A percentile compares a stretch with the other conserved stretches of the same genome.
These are phyloP conservation scores for Salix brachista DNA, from an alignment of 345 rosid species.

Conservation along the genomic window DNA sequence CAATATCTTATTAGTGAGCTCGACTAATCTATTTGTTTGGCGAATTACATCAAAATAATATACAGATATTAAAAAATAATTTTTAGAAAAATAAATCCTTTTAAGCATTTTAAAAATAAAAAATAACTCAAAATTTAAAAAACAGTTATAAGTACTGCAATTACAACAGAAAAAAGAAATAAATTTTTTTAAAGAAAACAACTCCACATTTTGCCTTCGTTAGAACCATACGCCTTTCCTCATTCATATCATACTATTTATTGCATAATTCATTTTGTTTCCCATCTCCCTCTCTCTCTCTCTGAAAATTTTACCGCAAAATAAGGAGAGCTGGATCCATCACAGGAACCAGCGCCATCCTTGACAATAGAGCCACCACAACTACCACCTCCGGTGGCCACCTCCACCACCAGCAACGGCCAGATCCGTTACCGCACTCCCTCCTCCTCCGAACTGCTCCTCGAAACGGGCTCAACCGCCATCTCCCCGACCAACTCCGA, in stretches of 20 bases:
- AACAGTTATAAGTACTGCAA: too few relatives aligned
- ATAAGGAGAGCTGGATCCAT: slow-evolving; percentile 71
- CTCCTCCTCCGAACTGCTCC: slow-evolving; percentile 22
- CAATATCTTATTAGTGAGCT: too few relatives aligned
- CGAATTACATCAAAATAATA: too few relatives aligned
- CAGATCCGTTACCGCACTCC: slow-evolving; percentile 89
- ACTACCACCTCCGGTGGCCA: slow-evolving; percentile 13
- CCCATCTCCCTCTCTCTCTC: background rate
- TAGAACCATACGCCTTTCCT: too few relatives aligned
- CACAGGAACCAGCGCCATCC: slow-evolving; percentile 63
- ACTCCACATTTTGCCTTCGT: background rate
- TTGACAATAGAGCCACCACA: slow-evolving; percentile 53
- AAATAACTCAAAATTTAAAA: too few relatives aligned
- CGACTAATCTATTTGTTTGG: too few relatives aligned
- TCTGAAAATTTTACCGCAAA: slow-evolving; percentile 21
- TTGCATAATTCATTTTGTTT: background rate
- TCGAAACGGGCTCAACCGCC: slow-evolving; percentile 1
- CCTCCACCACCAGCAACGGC: slow-evolving; percentile 51
- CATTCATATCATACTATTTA: too few relatives aligned
- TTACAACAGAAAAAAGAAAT: too few relatives aligned
- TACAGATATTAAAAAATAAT: too few relatives aligned
- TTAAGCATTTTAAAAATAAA: too few relatives aligned
- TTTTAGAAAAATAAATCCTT: too few relatives aligned
- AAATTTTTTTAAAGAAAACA: background rate
- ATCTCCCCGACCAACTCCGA: slow-evolving; percentile 50